Evolutionary conservation across 139 green algal species (phyloP).

Genomic region (Astrephomene gubernaculifera): DNA sequence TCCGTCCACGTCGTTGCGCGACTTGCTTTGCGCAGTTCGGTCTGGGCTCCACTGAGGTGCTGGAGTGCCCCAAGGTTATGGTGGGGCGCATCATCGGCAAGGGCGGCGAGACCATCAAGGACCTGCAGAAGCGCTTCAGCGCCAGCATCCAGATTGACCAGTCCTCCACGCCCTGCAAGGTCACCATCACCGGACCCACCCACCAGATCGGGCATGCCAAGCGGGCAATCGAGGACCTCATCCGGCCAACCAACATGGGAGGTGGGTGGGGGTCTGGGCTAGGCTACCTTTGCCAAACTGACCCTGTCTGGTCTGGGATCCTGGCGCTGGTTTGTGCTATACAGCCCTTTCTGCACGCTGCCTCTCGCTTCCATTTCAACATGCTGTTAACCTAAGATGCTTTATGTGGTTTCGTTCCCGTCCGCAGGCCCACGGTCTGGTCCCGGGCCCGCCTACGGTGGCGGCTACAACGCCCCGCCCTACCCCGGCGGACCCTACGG

Average conservation of each 20-base stretch:
- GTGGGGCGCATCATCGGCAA: constrained; percentile 95
- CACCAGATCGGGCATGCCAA: constrained; percentile 58
- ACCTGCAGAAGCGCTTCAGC: constrained; percentile 86
- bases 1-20: too few relatives aligned
- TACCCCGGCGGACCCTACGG: constrained; percentile 4
- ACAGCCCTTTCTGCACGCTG: too few relatives aligned
- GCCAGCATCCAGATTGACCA: constrained; percentile 91
- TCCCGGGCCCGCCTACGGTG: too few relatives aligned
- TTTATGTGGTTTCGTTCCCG: neutral
- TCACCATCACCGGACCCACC: constrained; percentile 86
- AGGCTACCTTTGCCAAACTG: too few relatives aligned
- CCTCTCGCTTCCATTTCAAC: too few relatives aligned
- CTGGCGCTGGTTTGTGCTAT: too few relatives aligned
- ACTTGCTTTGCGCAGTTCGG: constrained; percentile 63
- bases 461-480: neutral
- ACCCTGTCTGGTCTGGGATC: too few relatives aligned
- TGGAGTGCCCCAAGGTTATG: constrained; percentile 91
- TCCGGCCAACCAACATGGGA: neutral
- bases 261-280: too few relatives aligned
- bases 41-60: constrained; percentile 63
- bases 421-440: neutral
- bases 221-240: constrained; percentile 54
- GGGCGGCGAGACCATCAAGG: constrained; percentile 95
- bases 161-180: constrained; percentile 80
- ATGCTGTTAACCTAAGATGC: too few relatives aligned